Evolutionary conservation across 1,284 basidiomycete species (phyloP), one percentile per base, ranked within the genome.

Genomic region (Sporisorium scitamineum): DNA sequence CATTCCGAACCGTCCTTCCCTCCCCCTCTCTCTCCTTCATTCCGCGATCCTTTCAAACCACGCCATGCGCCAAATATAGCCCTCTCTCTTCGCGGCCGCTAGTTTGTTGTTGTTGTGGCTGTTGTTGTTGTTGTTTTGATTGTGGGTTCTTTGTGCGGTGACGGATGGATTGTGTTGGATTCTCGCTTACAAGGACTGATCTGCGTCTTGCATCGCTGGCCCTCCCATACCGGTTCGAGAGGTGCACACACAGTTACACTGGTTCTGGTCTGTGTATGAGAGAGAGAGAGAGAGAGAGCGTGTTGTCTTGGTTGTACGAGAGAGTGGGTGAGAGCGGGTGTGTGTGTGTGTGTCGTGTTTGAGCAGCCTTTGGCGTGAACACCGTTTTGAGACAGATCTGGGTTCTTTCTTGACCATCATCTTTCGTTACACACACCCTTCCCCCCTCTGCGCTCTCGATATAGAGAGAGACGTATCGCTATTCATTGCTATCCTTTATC

Each of bases 341-440:
- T 20, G 48, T 50, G n/a, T 50, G 48, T 29, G 2, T 14, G 48
- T 29, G 47, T 24, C 24, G 10, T 31, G 18, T n/a, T n/a, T 9
- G 2, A 1, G 29, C 24, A 5, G 18, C 10, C 13, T 16, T 13
- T 22, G 45, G 10, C 18, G 1, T 29, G 6, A 16, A 27, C 18
- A 22, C 37, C n/a, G 22, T 32, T 27, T 20, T 2, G n/a, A 5
- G 31, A 29, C 20, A 13, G 29, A 7, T 14, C 31, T 57, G 51
- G 42, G 32, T 51, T 55, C 27, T 44, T 48, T 64, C 44, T 44
- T 45, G 18, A 54, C 62, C 62, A 64, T 64, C 62, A 64, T 22
- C 55, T 53, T 22, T 26, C 24, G 44, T 26, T 27, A 50, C 37
- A 5, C n/a, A 4, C 18, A 34, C 16, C 11, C 24, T 0, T n/a